Evolutionary conservation across 768 basidiomycete species (phyloP).

Genomic region (Chalciporus piperatus): DNA sequence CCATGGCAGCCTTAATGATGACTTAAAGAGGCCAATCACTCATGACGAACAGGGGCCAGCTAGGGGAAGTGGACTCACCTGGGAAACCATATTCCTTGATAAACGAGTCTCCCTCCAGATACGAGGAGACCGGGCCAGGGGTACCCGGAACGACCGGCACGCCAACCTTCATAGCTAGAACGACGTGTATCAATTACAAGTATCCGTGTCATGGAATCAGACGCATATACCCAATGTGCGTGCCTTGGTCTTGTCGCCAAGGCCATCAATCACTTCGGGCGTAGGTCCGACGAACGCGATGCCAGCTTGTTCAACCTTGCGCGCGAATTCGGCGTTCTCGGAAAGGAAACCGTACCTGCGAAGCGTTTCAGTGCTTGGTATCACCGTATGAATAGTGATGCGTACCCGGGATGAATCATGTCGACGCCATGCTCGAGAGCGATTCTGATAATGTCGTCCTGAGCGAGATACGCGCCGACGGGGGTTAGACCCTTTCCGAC

Average conservation of each 20-base stretch:
- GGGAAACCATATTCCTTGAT: conserved; percentile 97
- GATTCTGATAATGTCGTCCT: conserved; percentile 94
- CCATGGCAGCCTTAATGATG: conserved; percentile 99
- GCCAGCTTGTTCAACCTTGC: conserved; percentile 96
- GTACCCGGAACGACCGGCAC: conserved; percentile 99
- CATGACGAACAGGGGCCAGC: conserved; percentile 1
- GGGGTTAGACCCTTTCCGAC: conserved; percentile 96
- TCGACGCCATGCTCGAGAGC: conserved; percentile 98
- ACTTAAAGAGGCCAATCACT: conserved; percentile 44
- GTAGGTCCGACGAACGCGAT: conserved; percentile 95
- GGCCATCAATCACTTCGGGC: conserved; percentile 94
- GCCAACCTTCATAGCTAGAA: conserved; percentile 77
- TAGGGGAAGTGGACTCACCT: conserved; percentile 39
- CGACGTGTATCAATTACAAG: conserved; percentile 2
- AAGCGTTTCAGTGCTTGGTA: conserved; percentile 5
- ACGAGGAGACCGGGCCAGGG: conserved; percentile 84
- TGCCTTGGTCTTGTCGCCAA: conserved; percentile 99
- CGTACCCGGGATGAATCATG: conserved; percentile 98
- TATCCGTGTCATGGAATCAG: not conserved
- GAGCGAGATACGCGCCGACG: conserved; percentile 94
- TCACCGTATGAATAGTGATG: not conserved
- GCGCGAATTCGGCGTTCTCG: conserved; percentile 96
- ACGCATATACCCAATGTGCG: conserved; percentile 66
- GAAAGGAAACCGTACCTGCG: conserved; percentile 93
- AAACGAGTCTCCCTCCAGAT: conserved; percentile 80